Evolutionary conservation across 495 filamentous ascomycete species (phyloP).

Genomic region (Xylaria palmicola): DNA sequence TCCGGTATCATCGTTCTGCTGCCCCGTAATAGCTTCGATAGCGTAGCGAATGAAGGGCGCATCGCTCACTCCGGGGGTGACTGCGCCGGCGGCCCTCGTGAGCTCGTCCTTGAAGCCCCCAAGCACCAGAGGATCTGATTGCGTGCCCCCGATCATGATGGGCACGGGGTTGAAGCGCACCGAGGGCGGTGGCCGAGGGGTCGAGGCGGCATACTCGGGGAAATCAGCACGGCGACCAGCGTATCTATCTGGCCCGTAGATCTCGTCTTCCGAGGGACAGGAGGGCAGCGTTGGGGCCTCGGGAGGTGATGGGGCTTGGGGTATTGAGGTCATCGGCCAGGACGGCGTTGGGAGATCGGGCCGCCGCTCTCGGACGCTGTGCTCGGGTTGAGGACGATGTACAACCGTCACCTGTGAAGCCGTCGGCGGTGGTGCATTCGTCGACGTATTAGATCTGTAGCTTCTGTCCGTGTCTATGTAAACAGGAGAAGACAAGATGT

Average conservation of each 20-base stretch:
- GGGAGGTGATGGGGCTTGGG: conserved; percentile 34
- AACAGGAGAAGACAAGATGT: conserved; percentile 9
- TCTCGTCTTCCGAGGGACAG: conserved; percentile 34
- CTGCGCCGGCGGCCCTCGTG: conserved; percentile 40
- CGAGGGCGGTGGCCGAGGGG: conserved; percentile 20
- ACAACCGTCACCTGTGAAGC: conserved; percentile 22
- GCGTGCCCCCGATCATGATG: conserved; percentile 30
- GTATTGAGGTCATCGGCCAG: conserved; percentile 28
- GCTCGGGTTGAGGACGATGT: conserved; percentile 17
- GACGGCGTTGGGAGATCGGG: conserved; percentile 14
- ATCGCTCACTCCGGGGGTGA: conserved; percentile 51
- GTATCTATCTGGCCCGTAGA: conserved; percentile 35
- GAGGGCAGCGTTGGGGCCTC: conserved; percentile 32
- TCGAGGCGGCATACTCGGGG: conserved; percentile 21
- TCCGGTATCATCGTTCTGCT: conserved; percentile 28
- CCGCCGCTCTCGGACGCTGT: neutral
- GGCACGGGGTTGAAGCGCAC: conserved; percentile 34
- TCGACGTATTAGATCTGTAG: neutral
- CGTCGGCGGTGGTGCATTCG: conserved; percentile 4
- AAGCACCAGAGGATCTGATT: conserved; percentile 29
- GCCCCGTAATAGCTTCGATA: conserved; percentile 44
- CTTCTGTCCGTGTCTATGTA: neutral
- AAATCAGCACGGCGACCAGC: conserved; percentile 22
- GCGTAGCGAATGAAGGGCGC: conserved; percentile 49
- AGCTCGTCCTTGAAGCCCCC: conserved; percentile 45